These are phyloP conservation scores for Skeletonema potamos DNA, from an alignment of 108 stramenopile genomes.

Conservation along the genomic window DNA sequence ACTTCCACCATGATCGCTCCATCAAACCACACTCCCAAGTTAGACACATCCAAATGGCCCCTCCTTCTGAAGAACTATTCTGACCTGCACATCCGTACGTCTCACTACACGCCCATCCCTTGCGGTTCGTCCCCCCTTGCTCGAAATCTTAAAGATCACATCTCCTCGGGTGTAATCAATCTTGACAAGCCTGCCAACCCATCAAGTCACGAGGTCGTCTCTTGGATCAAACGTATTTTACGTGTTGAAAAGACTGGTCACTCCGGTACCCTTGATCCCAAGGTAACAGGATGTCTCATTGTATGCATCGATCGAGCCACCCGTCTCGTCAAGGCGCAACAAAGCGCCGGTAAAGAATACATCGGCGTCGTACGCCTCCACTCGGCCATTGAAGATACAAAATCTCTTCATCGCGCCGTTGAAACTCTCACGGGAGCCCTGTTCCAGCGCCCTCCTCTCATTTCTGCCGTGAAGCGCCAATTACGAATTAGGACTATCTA, in stretches of 20 bases:
- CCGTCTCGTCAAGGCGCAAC: conserved; percentile 98
- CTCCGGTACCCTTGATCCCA: conserved; percentile 99
- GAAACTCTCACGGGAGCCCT: conserved; percentile 97
- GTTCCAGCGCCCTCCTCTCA: conserved; percentile 99
- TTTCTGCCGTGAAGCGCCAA: conserved; percentile 99
- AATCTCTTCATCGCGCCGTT: conserved; percentile 87
- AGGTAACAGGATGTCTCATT: conserved; percentile 99
- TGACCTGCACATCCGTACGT: conserved; percentile 95
- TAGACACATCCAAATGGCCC: conserved; percentile 97
- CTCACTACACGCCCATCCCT: conserved; percentile 99
- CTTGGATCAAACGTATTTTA: conserved; percentile 99
- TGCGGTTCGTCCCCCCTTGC: conserved; percentile 95
- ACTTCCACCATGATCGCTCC: conserved; percentile 77
- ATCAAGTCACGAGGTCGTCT: conserved; percentile 97
- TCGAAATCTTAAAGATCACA: conserved; percentile 88
- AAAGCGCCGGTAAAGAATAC: conserved; percentile 99
- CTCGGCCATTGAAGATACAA: conserved; percentile 82
- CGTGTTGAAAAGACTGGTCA: conserved; percentile 99
- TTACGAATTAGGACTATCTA: conserved; percentile 98
- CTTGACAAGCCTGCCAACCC: conserved; percentile 99
- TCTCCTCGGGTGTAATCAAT: conserved; percentile 98
- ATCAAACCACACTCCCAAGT: conserved; percentile 75
- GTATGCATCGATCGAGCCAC: conserved; percentile 99
- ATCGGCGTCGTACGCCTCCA: conserved; percentile 98
- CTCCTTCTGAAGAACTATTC: conserved; percentile 97